Conservation (phyloP, 169 alveolate genomes). For the Blepharisma undulans region DNA sequence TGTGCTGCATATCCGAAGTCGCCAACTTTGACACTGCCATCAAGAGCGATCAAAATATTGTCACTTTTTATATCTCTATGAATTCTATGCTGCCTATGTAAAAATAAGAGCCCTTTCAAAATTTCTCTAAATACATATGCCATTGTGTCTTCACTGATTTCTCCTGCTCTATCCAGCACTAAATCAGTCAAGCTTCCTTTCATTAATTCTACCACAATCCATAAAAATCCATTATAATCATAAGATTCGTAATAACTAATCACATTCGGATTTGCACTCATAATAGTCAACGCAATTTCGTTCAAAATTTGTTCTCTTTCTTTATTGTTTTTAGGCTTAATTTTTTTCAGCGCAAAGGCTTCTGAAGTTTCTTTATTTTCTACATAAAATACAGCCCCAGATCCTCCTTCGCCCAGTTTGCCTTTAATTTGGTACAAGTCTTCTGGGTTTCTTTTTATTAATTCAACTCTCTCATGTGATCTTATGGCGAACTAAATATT, state of each 20-base stretch:
- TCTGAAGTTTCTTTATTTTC: neutral
- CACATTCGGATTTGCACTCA: neutral
- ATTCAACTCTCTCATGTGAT: neutral
- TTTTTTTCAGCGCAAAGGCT: slow-evolving; percentile 2
- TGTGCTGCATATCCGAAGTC: slow-evolving; percentile 80
- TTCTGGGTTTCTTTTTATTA: neutral
- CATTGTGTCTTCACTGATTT: slow-evolving; percentile 15
- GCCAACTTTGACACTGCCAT: slow-evolving; percentile 84
- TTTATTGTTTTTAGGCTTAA: neutral
- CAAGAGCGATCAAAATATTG: slow-evolving; percentile 77
- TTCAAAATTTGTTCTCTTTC: neutral
- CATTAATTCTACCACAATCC: slow-evolving; percentile 1
- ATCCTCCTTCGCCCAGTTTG: slow-evolving; percentile 18
- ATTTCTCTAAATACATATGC: slow-evolving; percentile 25
- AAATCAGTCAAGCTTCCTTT: slow-evolving; percentile 11
- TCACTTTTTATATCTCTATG: slow-evolving; percentile 92
- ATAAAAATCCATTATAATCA: neutral
- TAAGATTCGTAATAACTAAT: slow-evolving; percentile 19
- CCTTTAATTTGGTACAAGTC: neutral
- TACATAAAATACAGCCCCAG: neutral
- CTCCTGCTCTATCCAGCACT: neutral
- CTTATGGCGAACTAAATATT: neutral
- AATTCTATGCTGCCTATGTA: slow-evolving; percentile 59
- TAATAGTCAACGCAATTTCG: slow-evolving; percentile 17
- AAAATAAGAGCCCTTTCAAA: neutral